Conservation (phyloP, 2,329 filamentous ascomycete genomes). For the Apiospora aurea region DNA sequence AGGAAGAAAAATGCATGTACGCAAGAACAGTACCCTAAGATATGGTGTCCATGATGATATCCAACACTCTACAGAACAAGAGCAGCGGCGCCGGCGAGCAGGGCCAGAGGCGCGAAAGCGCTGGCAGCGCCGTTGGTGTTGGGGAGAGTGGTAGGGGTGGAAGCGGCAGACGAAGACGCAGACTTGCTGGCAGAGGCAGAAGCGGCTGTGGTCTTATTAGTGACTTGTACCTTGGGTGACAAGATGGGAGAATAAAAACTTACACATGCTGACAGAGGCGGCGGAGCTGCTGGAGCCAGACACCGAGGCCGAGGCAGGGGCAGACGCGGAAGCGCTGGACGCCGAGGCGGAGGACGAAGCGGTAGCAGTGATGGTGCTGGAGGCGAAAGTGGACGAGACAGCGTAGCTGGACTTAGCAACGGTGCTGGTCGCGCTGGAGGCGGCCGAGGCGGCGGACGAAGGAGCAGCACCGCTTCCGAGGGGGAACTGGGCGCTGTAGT, state of each 20-base stretch:
- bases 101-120: slow-evolving; percentile 37
- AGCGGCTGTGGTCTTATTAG: background rate
- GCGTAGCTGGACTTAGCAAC: slow-evolving; percentile 27
- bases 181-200: background rate
- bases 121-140: slow-evolving; percentile 39
- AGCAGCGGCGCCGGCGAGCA: slow-evolving; percentile 31
- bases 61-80: slow-evolving; percentile 19
- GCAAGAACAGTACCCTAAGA: slow-evolving; percentile 9
- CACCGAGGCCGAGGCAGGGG: slow-evolving; percentile 19
- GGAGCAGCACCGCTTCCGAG: slow-evolving; percentile 15
- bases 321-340: slow-evolving; percentile 21
- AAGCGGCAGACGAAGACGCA: slow-evolving; percentile 19
- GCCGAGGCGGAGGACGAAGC: background rate
- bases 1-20: slow-evolving; percentile 23
- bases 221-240: background rate
- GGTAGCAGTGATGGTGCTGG: slow-evolving; percentile 27
- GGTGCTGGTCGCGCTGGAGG: slow-evolving; percentile 31
- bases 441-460: slow-evolving; percentile 24
- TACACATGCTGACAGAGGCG: slow-evolving; percentile 21
- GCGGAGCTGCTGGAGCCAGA: slow-evolving; percentile 3
- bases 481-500: slow-evolving; percentile 54
- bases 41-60: background rate
- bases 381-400: slow-evolving; percentile 27
- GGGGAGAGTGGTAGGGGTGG: slow-evolving; percentile 30
- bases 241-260: background rate